Base-by-base conservation (phyloP, 2,329 filamentous ascomycete species). In the Geoglossum cookeanum region DNA sequence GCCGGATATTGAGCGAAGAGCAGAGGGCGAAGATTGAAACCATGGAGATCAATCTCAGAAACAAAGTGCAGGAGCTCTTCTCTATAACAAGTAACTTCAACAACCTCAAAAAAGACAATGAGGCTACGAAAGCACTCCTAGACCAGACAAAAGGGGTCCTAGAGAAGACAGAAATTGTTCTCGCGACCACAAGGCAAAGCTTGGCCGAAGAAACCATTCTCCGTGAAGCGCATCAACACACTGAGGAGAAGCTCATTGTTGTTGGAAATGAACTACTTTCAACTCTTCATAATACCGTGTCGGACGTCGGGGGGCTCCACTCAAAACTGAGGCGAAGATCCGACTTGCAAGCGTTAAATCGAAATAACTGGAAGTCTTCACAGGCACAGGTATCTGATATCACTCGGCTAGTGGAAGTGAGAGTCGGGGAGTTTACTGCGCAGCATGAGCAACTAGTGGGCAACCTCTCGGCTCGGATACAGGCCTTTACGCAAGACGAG, bases 31-130 rank as follows among this genome's bases (percentile, higher is more conserved):
- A 88, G 68, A 89, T 98, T 52, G 88, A 94, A 66, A 90, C 87
- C 0, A 84, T 97, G 72, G 92, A 98, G 68, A 79, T 79, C 42
- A 95, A 92, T 64, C 74, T 98, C 57, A 82, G 88, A 27, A 92
- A 94, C 72, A 97, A 96, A 68, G 84, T 94, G 1, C 89, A 97
- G 64, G 90, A 98, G 68, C 75, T 98, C 0, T 90, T 94, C 67
- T 80, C 81, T 9, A 72, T 97, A 42, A 95, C 87, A 0, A 88
- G 84, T 47, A 89, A 81, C 62, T 94, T 97, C 68, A 89, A 90
- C 71, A 82, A 79, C 0, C 70, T 97, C 63, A 95, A 92, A 70
- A 89, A 90, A 66, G 89, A 96, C 60, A 86, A 94, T 60, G 91
- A 98, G 62, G 76, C 79, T 17, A 89, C 85, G 0, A 84, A 78